Base-by-base conservation (phyloP, 345 rosid genomes). In the Dimocarpus longan region DNA sequence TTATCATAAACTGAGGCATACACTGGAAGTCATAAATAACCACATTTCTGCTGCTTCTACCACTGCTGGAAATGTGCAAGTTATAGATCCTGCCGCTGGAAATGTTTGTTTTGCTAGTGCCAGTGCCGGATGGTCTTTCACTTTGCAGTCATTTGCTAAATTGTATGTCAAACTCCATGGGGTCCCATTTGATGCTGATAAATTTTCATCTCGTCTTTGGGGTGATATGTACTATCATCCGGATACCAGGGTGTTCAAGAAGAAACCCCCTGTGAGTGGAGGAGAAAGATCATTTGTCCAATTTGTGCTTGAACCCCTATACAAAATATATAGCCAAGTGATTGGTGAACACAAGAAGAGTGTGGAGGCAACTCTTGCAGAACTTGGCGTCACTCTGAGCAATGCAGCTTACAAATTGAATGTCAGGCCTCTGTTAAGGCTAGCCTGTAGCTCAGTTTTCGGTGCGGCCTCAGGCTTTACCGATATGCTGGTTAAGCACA, bases 331-430 rank as follows among this genome's bases (percentile, higher is more conserved):
- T 82, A 96, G 99, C 82, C 99, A 94, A 89, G 97, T 96, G 78
- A 91, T 96, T 80, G 98, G 98, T 81, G 99, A 96, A 86, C 99
- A 93, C 82, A 93, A 91, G 87, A 96, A 93, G 88, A 94, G 99
- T 73, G 97, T 93, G 78, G 98, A 96, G 87, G 80, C 97, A 70
- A 94, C 98, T 82, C 98, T 96, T 82, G 93, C 94, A 40, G 99
- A 96, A 82, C 86, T 96, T 75, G 98, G 99, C 60, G 98, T 94
- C 75, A 91, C 97, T 71, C 93, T 96, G 79, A 92, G 94, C 80
- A 94, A 91, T 86, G 89, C 93, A 28, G 93, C 98, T 71, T 96
- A 94, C 83, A 96, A 90, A 85, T 86, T 91, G 77, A 96, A 91
- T 82, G 99, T 94, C 72, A 89, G 93, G 85, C 98, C 99, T 79